Evolutionary conservation across 2,329 filamentous ascomycete species (phyloP).

Genomic region (Monilinia fructigena): DNA sequence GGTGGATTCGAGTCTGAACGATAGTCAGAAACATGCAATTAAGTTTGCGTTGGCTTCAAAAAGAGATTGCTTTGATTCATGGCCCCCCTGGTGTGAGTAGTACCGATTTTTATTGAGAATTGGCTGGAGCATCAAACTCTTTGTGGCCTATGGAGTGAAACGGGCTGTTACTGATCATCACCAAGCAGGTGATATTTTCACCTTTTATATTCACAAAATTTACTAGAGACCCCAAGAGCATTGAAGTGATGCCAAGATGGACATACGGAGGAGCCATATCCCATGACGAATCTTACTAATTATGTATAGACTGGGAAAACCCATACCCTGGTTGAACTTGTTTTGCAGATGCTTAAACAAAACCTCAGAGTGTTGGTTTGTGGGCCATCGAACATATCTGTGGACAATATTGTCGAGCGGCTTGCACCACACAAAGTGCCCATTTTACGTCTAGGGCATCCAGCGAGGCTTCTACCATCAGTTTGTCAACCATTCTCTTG

Average conservation of each 20-base stretch:
- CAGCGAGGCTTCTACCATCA: slow-evolving; percentile 82
- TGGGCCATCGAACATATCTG: slow-evolving; percentile 92
- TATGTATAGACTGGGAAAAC: slow-evolving; percentile 78
- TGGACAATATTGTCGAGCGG: slow-evolving; percentile 96
- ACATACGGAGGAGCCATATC: too few species aligned
- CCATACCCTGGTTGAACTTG: slow-evolving; percentile 91
- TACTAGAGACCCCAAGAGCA: too few species aligned
- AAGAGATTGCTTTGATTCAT: slow-evolving; percentile 86
- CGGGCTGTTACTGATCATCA: slow-evolving; percentile 18
- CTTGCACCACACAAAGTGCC: slow-evolving; percentile 80
- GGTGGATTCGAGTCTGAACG: slow-evolving; percentile 62
- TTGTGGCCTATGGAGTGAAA: neutral
- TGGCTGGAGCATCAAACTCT: neutral
- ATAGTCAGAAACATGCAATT: slow-evolving; percentile 66
- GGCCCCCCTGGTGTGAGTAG: slow-evolving; percentile 75
- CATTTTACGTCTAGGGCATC: slow-evolving; percentile 88
- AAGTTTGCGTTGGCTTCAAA: slow-evolving; percentile 80
- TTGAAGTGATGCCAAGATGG: neutral
- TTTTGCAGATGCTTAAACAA: slow-evolving; percentile 79
- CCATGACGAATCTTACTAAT: neutral
- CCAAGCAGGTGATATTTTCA: neutral
- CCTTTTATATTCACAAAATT: neutral
- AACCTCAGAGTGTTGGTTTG: slow-evolving; percentile 82
- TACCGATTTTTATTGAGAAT: neutral
- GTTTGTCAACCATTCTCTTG: slow-evolving; percentile 87